Conservation (phyloP, 2,329 filamentous ascomycete species). For the Alternaria metachromatica region DNA sequence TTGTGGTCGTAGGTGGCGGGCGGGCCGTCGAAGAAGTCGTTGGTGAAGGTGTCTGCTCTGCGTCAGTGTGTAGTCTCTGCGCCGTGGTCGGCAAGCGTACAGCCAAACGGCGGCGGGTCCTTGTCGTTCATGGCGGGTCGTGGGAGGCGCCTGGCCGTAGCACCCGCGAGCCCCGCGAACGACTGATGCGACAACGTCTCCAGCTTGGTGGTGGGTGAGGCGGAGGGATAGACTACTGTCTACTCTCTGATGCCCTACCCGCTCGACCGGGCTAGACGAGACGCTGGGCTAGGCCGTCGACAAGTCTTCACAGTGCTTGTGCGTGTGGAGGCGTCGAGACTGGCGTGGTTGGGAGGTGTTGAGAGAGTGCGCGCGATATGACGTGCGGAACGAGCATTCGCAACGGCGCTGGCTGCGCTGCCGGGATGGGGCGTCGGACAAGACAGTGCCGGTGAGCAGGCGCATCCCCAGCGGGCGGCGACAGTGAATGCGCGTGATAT, state of each 20-base stretch:
- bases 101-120: constrained; percentile 45
- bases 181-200: constrained; percentile 32
- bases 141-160: constrained; percentile 31
- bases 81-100: constrained; percentile 21
- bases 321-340: not conserved
- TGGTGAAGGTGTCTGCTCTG: constrained; percentile 35
- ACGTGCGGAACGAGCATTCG: constrained; percentile 17
- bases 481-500: not conserved
- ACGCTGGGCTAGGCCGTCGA: not conserved
- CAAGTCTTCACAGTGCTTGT: not conserved
- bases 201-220: constrained; percentile 19
- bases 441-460: constrained; percentile 18
- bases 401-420: constrained; percentile 1
- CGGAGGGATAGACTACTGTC: not conserved
- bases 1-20: constrained; percentile 22
- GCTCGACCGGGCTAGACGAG: not conserved
- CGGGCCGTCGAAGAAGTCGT: constrained; percentile 29
- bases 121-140: constrained; percentile 43
- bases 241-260: not conserved
- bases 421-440: not conserved
- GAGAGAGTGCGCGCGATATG: constrained; percentile 20
- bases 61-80: constrained; percentile 9
- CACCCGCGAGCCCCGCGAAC: constrained; percentile 35
- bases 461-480: constrained; percentile 18
- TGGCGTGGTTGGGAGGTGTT: constrained; percentile 15